A percentile compares a stretch with the other conserved stretches of the same genome.
Conservation (phyloP, 768 basidiomycete species). For the Russula griseocarnosa region DNA sequence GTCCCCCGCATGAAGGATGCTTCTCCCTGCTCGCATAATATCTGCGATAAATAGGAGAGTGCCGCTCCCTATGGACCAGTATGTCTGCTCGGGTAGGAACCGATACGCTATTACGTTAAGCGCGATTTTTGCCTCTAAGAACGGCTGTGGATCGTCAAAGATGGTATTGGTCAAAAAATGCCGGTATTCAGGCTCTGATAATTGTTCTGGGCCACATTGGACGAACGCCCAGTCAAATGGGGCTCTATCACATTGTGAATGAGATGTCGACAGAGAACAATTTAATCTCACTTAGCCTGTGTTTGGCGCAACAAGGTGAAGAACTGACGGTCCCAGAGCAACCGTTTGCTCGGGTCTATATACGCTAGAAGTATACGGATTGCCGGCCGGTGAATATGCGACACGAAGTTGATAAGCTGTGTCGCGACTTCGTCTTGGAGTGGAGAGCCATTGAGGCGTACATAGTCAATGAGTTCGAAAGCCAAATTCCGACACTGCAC, state of each 20-base stretch:
- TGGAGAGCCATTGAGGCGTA: slow-evolving; percentile 45
- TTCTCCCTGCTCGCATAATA: slow-evolving; percentile 18
- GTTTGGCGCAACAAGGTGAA: slow-evolving; percentile 1
- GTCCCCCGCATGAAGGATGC: neutral
- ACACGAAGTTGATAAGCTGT: slow-evolving; percentile 41
- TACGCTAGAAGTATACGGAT: slow-evolving; percentile 43
- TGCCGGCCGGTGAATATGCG: slow-evolving; percentile 42
- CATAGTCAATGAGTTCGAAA: slow-evolving; percentile 60
- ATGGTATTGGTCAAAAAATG: slow-evolving; percentile 4
- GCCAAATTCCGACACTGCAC: slow-evolving; percentile 40
- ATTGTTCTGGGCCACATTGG: slow-evolving; percentile 17
- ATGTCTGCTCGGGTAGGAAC: neutral
- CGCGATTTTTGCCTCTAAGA: slow-evolving; percentile 19
- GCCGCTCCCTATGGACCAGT: neutral
- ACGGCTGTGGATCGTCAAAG: slow-evolving; percentile 8
- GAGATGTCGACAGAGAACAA: neutral
- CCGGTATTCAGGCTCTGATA: slow-evolving; percentile 16
- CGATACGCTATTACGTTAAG: slow-evolving; percentile 16
- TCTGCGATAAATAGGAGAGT: slow-evolving; percentile 13
- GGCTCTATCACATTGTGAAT: slow-evolving; percentile 5
- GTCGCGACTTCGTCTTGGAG: slow-evolving; percentile 39
- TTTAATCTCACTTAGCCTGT: slow-evolving; percentile 8
- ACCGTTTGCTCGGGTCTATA: slow-evolving; percentile 41
- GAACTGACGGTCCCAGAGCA: slow-evolving; percentile 37
- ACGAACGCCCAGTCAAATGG: slow-evolving; percentile 22